Conservation (phyloP, 805 yeast genomes). For the Blastobotrys robertii region DNA sequence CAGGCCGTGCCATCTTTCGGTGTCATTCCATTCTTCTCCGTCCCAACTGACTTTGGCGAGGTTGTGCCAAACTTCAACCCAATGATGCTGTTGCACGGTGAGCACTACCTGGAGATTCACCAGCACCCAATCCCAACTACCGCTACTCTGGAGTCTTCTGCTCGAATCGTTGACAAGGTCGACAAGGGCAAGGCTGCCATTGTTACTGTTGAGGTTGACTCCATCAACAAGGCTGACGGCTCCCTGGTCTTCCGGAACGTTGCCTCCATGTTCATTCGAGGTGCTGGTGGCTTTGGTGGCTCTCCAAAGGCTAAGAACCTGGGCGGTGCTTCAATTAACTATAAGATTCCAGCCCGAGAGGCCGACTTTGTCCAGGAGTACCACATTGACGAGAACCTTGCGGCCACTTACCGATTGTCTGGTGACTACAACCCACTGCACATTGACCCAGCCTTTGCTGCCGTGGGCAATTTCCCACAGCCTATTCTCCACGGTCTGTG, state of each 20-base stretch:
- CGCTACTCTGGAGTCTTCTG: conserved; percentile 51
- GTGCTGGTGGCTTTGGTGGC: conserved; percentile 45
- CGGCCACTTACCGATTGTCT: conserved; percentile 80
- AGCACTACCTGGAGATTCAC: conserved; percentile 73
- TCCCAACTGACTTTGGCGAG: conserved; percentile 48
- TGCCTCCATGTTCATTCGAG: conserved; percentile 76
- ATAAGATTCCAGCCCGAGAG: conserved; percentile 47
- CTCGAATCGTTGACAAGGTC: conserved; percentile 59
- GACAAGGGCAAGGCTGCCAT: conserved; percentile 84
- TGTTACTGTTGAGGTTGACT: conserved; percentile 58
- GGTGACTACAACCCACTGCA: conserved; percentile 96
- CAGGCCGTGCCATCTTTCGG: conserved; percentile 86
- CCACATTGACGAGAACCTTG: conserved; percentile 60
- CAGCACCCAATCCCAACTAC: conserved; percentile 72
- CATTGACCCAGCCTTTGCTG: conserved; percentile 85
- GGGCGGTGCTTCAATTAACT: conserved; percentile 51
- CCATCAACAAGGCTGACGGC: conserved; percentile 59
- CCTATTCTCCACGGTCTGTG: conserved; percentile 95
- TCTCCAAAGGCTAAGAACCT: conserved; percentile 45
- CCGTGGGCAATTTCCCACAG: conserved; percentile 69
- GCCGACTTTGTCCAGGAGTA: conserved; percentile 61
- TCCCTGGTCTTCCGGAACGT: conserved; percentile 69
- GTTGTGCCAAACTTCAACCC: conserved; percentile 79
- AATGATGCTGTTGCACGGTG: conserved; percentile 86
- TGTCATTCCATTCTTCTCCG: conserved; percentile 74